A percentile compares a stretch with the other conserved stretches of the same genome.
phyloP scores from a whole-genome alignment of 2,329 filamentous ascomycete species.

The Lecanicillium sp. region DNA sequence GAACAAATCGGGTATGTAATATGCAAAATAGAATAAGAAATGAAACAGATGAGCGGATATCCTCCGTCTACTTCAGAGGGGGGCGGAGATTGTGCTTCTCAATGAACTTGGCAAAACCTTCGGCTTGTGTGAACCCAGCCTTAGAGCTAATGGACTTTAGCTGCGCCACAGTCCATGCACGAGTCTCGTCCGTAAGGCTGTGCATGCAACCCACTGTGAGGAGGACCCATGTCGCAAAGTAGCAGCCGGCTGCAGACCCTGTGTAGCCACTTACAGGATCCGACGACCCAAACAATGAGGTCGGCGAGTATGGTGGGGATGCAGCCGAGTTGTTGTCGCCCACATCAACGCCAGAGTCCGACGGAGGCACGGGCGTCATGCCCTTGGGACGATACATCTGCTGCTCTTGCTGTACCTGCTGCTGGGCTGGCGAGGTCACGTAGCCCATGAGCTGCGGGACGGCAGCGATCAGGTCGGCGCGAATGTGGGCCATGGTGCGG shows the following conservation, averaged over 20 bases:
- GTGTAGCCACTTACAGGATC: conserved; percentile 11
- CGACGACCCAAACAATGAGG: conserved; percentile 9
- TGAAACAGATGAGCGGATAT: background rate
- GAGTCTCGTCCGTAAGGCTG: conserved; percentile 12
- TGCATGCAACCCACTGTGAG: conserved; percentile 14
- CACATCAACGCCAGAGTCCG: conserved; percentile 10
- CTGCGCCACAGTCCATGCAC: conserved; percentile 12
- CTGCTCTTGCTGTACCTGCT: conserved; percentile 14
- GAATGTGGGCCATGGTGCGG: conserved; percentile 10
- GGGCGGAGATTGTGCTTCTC: conserved; percentile 13
- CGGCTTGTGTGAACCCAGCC: conserved; percentile 10
- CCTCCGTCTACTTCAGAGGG: conserved; percentile 9
- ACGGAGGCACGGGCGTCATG: conserved; percentile 7
- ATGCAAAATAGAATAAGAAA: background rate
- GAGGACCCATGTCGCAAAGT: conserved; percentile 12
- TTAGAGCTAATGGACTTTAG: conserved; percentile 11
- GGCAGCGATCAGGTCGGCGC: conserved; percentile 9
- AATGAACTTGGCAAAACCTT: conserved; percentile 13
- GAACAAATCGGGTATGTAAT: background rate
- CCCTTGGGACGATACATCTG: conserved; percentile 13
- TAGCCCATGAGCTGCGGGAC: conserved; percentile 14
- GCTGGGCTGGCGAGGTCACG: conserved; percentile 12
- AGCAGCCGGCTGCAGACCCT: conserved; percentile 9
- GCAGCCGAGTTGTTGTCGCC: background rate
- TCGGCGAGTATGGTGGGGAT: conserved; percentile 7